Evolutionary conservation across 331 rosid genomes (phyloP).

Genomic region (Pyrus hybrid): DNA sequence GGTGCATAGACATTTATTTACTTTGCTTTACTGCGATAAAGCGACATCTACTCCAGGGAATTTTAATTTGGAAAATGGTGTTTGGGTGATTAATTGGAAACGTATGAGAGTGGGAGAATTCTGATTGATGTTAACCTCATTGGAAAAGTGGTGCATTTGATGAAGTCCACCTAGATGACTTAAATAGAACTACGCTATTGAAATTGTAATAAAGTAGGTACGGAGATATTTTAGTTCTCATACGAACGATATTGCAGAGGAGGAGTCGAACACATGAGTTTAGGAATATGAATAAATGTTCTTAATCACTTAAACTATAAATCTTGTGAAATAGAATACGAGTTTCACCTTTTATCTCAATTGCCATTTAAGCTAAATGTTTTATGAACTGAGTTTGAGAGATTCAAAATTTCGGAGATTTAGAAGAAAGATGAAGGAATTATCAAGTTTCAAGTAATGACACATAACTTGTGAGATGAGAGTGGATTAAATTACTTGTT

Average conservation of each 20-base stretch:
- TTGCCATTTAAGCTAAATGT: not conserved
- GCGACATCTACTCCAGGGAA: too few species aligned
- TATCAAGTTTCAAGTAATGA: too few species aligned
- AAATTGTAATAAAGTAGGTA: not conserved
- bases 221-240: not conserved
- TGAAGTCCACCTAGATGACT: not conserved
- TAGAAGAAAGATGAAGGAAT: too few species aligned
- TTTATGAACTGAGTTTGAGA: too few species aligned
- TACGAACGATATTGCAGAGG: not conserved
- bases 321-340: not conserved
- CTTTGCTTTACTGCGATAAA: accelerated
- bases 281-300: not conserved
- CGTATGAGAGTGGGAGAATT: not conserved
- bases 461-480: not conserved
- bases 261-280: too few species aligned
- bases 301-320: too few species aligned
- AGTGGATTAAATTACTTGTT: not conserved
- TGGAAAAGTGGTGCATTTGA: not conserved
- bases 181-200: not conserved
- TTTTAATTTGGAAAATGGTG: too few species aligned
- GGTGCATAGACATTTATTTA: too few species aligned
- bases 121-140: not conserved
- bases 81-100: not conserved
- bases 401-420: too few species aligned
- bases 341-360: not conserved